phyloP scores from a whole-genome alignment of 768 basidiomycete genomes.

The Suillus tomentosus region DNA sequence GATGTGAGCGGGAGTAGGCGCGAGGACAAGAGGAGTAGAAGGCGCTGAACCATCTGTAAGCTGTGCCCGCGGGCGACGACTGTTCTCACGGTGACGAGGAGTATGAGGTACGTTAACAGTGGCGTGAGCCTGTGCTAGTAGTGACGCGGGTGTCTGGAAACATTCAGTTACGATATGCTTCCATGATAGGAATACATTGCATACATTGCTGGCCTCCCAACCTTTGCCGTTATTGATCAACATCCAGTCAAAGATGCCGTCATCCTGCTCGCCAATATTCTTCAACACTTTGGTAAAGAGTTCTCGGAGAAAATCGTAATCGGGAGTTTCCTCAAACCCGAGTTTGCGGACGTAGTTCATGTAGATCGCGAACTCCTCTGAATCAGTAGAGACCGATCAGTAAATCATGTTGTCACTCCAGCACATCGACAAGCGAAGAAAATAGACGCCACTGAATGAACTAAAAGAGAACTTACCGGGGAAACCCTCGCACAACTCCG shows the following conservation, averaged over 20 bases:
- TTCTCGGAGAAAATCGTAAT: constrained; percentile 97
- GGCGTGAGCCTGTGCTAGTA: constrained; percentile 54
- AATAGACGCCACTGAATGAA: constrained; percentile 2
- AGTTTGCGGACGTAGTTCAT: constrained; percentile 99
- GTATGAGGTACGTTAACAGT: constrained; percentile 57
- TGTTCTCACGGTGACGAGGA: constrained; percentile 55
- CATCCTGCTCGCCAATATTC: constrained; percentile 84
- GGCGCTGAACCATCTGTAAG: constrained; percentile 57
- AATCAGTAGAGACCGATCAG: constrained; percentile 12
- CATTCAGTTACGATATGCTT: constrained; percentile 11
- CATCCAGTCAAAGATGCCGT: constrained; percentile 97
- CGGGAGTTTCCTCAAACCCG: constrained; percentile 95
- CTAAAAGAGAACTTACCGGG: constrained; percentile 57
- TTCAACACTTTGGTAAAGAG: constrained; percentile 91
- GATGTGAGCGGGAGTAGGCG: constrained; percentile 66
- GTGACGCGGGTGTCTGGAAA: constrained; percentile 44
- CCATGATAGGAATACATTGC: constrained; percentile 33
- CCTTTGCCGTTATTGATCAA: constrained; percentile 90
- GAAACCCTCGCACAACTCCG: constrained; percentile 94
- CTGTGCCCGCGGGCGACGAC: constrained; percentile 57
- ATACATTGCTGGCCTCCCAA: constrained; percentile 87
- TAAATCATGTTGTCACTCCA: background rate
- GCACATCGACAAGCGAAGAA: constrained; percentile 7
- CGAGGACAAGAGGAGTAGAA: constrained; percentile 59
- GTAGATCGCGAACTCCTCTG: constrained; percentile 98